Conservation (phyloP, 139 green algal genomes). For the Zygnema cylindricum region DNA sequence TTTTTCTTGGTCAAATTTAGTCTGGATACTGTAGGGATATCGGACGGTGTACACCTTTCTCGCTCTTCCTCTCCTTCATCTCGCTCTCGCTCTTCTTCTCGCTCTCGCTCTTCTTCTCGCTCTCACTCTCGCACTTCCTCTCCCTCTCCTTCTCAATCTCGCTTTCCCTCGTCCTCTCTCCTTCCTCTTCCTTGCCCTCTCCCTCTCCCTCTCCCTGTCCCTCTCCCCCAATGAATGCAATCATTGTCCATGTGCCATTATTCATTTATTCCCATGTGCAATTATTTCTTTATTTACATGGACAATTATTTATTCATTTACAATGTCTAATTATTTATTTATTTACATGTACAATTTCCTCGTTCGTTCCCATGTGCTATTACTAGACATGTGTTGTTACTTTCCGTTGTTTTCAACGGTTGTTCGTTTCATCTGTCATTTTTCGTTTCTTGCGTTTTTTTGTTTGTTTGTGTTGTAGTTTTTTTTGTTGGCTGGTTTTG, state of each 20-base stretch:
- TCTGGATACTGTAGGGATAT: too few species aligned
- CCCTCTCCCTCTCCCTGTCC: constrained; percentile 25
- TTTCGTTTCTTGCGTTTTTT: too few species aligned
- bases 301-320: background rate
- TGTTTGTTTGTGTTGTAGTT: too few species aligned
- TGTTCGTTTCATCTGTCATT: too few species aligned
- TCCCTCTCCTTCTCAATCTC: constrained; percentile 24
- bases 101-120: background rate
- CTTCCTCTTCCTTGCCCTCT: too few species aligned
- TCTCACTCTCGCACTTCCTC: constrained; percentile 8
- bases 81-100: constrained; percentile 1
- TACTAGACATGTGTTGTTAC: too few species aligned
- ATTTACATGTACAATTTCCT: too few species aligned
- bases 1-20: too few species aligned
- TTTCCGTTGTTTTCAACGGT: too few species aligned
- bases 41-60: background rate
- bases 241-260: background rate
- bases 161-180: constrained; percentile 33
- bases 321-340: too few species aligned
- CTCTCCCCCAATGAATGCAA: background rate
- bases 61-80: background rate
- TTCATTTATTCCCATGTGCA: background rate
- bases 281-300: background rate
- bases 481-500: too few species aligned
- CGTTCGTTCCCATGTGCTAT: too few species aligned